Evolutionary conservation across 345 rosid genomes (phyloP), one percentile per base, ranked within the genome.

Genomic region (Acer campestre): DNA sequence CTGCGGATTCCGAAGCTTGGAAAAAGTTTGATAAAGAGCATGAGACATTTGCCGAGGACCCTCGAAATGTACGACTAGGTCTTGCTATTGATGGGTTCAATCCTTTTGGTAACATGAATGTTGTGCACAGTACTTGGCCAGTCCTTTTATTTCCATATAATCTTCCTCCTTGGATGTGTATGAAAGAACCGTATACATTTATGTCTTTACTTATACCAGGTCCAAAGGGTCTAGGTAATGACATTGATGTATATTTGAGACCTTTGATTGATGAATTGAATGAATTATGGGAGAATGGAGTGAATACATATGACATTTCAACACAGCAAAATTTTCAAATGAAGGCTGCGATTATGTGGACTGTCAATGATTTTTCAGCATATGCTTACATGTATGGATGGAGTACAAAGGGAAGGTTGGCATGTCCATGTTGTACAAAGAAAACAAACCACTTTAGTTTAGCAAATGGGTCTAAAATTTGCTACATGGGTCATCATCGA

Each of bases 381-480:
- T 71, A 61, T 22, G 64, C 49, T 9, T 20, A 44, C 20, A 6
- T 79, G 23, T 79, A 63, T 25, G 70, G 65, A 0, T 79, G 69
- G 70, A 79, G 68, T 68, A 73, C 69, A 3, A 66, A 59, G 7
- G 64, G 53, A 18, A 25, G 71, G 5, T 62, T 27, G 29, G 29
- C 29, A 27, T 27, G 29, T 27, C 29, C 29, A 27, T 27, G 2
- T 27, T 27, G 29, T 71, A 29, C 22, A 38, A 16, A 75, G 14
- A 55, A 55, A 55, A 75, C 38, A 14, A 0, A 14, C 6, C 23
- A 23, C 35, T 8, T 4, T 16, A 35, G 10, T 11, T 42, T 75
- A 17, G 2, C 6, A n/a, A n/a, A n/a, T n/a, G n/a, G n/a, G n/a
- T n/a, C n/a, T n/a, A n/a, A n/a, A n/a, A n/a, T n/a, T n/a, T n/a